These are phyloP conservation scores for Ogataea allantospora DNA, from an alignment of 805 yeast genomes.

Conservation along the genomic window DNA sequence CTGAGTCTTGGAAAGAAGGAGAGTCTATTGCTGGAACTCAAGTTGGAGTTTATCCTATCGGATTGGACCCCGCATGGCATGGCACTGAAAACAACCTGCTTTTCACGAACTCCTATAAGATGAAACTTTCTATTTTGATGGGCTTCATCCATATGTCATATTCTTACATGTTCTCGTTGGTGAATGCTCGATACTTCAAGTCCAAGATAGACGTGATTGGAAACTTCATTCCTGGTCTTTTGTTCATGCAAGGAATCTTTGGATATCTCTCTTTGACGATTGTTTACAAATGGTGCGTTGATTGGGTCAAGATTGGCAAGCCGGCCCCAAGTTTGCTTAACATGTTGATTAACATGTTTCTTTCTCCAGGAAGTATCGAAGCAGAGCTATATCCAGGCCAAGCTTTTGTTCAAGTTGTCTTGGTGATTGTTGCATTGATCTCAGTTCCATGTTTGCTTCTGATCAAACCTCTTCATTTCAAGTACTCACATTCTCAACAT, in stretches of 20 bases:
- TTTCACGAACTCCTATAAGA: constrained; percentile 93
- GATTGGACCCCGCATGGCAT: constrained; percentile 95
- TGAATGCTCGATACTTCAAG: constrained; percentile 68
- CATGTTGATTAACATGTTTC: constrained; percentile 93
- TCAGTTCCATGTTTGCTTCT: constrained; percentile 93
- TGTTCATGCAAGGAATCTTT: constrained; percentile 95
- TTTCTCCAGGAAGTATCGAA: constrained; percentile 85
- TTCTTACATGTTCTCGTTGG: constrained; percentile 79
- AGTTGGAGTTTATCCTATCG: constrained; percentile 73
- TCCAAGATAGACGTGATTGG: constrained; percentile 82
- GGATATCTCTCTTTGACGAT: constrained; percentile 87
- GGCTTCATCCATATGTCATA: constrained; percentile 95
- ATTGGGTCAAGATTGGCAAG: constrained; percentile 75
- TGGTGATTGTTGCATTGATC: constrained; percentile 72
- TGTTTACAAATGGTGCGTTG: constrained; percentile 90
- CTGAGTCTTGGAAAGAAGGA: constrained; percentile 66
- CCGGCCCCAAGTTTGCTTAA: constrained; percentile 93
- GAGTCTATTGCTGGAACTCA: constrained; percentile 65
- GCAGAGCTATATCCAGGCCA: constrained; percentile 83
- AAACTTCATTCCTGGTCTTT: constrained; percentile 88
- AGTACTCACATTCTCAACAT: constrained; percentile 50
- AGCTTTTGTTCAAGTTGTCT: constrained; percentile 64
- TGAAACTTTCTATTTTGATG: constrained; percentile 93
- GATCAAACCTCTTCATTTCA: constrained; percentile 67
- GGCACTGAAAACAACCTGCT: constrained; percentile 90